Conservation (phyloP, 202 grass and related monocot species). For the Sporobolus alterniflorus region DNA sequence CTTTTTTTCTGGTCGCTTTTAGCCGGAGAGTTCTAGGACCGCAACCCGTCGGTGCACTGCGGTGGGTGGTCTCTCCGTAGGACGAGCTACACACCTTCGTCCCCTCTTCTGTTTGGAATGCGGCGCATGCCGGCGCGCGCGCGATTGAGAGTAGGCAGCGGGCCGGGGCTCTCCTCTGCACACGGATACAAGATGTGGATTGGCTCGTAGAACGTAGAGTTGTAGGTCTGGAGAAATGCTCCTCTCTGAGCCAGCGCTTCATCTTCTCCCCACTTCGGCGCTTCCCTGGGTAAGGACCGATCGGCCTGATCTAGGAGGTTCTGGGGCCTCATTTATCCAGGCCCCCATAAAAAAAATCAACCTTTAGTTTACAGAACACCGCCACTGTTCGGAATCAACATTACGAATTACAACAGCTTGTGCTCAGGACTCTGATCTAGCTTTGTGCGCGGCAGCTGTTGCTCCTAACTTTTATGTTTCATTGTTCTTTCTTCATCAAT, state of each 20-base stretch:
- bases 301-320: neutral
- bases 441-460: neutral
- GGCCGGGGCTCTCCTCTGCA: neutral
- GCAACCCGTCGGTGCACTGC: neutral
- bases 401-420: neutral
- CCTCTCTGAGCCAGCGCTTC: neutral
- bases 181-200: conserved; percentile 14
- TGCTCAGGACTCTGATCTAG: neutral
- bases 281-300: neutral
- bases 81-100: neutral
- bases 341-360: neutral
- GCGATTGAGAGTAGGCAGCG: no score
- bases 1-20: neutral
- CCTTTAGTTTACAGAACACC: neutral
- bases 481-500: neutral
- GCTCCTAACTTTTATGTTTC: neutral
- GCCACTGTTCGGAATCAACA: neutral
- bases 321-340: neutral
- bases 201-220: neutral
- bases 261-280: no score
- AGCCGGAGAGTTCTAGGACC: neutral
- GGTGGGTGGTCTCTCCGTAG: neutral
- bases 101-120: neutral
- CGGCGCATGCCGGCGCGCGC: neutral
- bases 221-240: neutral